Base-by-base conservation (phyloP, 768 basidiomycete genomes). In the Dendrothele bispora region DNA sequence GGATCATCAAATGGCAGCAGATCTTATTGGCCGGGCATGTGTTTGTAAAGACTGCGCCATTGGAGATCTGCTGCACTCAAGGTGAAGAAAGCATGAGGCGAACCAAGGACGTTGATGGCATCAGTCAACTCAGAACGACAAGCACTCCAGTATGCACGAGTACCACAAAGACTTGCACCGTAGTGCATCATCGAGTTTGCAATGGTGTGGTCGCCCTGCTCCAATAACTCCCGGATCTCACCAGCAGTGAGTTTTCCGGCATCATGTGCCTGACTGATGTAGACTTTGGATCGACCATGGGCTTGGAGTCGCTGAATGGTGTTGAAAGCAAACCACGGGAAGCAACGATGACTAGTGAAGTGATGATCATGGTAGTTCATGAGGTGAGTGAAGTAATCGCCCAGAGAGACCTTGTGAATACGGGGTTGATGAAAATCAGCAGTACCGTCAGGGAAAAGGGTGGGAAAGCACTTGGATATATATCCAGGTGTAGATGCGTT, bases 21-120 rank as follows among this genome's bases (percentile, higher is more conserved):
- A 20, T 37, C 26, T 15, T 45, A 40, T 26, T 48, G 27, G 18
- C 51, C 37, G 3, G 60, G 61, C 64, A 64, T 65, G 30, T 65
- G 42, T 6, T 32, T 42, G 35, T 53, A 47, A 15, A 53, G 51
- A 17, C 43, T 41, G 5, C 11, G 6, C 51, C 51, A 52, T 21
- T 50, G 49, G 14, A 46, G 49, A 32, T 50, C 49, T 2, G 49
- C 49, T 10, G 51, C 51, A 29, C 51, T 53, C 22, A 53, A 47
- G 2, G 43, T 53, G 37, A 53, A 44, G 38, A 53, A 53, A 3
- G 43, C 21, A 21, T 53, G 51, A 2, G 47, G 51, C 17, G 51
- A 8, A 20, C 29, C 29, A 12, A 32, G 43, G 30, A 53, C 34
- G 7, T 26, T 27, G 14, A 49, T 45, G 37, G 43, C 41, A 24